Evolutionary conservation across 257 asterid genomes (phyloP), one percentile per base, ranked within the genome.

Genomic region (Solanum chmielewskii): DNA sequence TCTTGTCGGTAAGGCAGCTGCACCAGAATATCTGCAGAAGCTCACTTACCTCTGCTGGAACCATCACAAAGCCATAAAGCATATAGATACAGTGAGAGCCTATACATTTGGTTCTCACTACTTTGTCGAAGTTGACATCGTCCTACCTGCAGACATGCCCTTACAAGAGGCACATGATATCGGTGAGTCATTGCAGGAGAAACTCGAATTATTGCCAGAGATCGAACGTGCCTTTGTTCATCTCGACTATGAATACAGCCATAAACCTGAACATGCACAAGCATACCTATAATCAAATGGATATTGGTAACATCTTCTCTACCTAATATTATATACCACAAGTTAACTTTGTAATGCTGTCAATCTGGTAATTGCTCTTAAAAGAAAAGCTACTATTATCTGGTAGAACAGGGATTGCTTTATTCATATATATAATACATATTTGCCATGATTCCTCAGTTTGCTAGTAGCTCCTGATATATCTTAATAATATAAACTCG

Each of bases 21-120:
- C 94, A 69, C 94, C 94, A 33, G 94, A 91, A 66, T 92, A 87
- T 68, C 82, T 92, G 31, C 94, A 92, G 47, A 92, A 92, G 87
- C 91, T 92, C 85, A 92, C 94, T 25, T 92, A 92, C 88, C 92
- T 92, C 37, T 92, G 94, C 81, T 92, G 94, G 93, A 92, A 92
- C 73, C 94, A 92, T 88, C 94, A 92, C 89, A 90, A 90, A 88
- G 89, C 92, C 84, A 88, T 92, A 89, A 88, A 91, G 68, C 94
- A 92, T 88, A 92, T 92, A 6, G 94, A 92, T 83, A 92, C 94
- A 0, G 93, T 92, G 59, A 76, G 93, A 88, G 94, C 93, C 25
- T 92, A 92, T 84, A 92, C 94, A 64, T 92, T 92, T 52, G 93
- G 94, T 84, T 92, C 93, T 11, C 92, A 91, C 89, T 92, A 91